Evolutionary conservation across 495 filamentous ascomycete genomes (phyloP).

Genomic region (Cladorrhinum samala): DNA sequence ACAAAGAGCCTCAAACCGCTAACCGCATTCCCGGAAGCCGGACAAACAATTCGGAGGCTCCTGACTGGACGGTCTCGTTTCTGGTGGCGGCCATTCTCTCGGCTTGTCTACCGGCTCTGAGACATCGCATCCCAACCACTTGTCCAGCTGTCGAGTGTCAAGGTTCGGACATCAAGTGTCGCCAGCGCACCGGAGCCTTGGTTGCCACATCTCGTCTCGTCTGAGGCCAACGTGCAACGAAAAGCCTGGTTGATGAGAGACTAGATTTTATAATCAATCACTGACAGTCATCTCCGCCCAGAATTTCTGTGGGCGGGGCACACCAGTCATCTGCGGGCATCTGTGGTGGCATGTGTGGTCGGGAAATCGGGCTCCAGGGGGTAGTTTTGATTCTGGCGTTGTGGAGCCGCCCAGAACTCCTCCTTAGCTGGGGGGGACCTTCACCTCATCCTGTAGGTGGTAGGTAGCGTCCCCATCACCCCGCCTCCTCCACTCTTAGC

Average conservation of each 20-base stretch:
- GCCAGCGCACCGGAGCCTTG: background rate
- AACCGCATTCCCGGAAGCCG: background rate
- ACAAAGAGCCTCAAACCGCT: background rate
- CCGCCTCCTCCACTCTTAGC: slow-evolving; percentile 16
- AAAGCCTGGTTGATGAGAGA: too few relatives aligned
- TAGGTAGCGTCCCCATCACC: background rate
- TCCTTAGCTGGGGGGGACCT: background rate
- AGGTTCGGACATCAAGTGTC: background rate
- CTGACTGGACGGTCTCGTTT: background rate
- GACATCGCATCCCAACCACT: background rate
- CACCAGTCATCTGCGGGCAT: too few relatives aligned
- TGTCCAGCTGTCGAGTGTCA: background rate
- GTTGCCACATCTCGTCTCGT: too few relatives aligned
- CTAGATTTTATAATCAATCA: too few relatives aligned
- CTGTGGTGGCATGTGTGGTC: background rate
- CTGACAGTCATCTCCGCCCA: too few relatives aligned
- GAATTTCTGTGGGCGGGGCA: too few relatives aligned
- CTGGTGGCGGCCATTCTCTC: background rate
- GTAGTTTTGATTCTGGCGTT: background rate
- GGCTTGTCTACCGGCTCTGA: background rate
- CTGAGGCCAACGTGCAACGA: too few relatives aligned
- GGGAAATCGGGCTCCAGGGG: slow-evolving; percentile 1
- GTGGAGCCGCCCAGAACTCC: background rate
- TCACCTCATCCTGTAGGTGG: background rate
- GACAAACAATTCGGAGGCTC: background rate